Percentiles rank a stretch among this genome's conserved stretches.
phyloP scores from a whole-genome alignment of 306 rosid genomes.

The Cucurbita ficifolia region DNA sequence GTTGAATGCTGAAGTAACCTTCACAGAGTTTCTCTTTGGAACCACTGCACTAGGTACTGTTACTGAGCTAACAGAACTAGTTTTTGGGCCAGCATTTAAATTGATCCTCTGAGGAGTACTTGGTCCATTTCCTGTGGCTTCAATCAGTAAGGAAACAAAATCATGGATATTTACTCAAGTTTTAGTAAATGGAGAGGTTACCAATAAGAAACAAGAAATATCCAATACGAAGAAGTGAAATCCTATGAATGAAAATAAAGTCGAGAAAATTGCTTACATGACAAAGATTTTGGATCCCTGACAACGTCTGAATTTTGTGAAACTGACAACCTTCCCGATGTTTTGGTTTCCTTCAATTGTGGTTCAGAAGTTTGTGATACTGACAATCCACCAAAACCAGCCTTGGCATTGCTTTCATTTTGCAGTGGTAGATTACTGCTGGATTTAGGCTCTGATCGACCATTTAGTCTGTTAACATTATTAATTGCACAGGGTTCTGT shows the following conservation, averaged over 20 bases:
- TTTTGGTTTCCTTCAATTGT: conserved; percentile 58
- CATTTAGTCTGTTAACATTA: conserved; percentile 51
- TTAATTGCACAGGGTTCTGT: conserved; percentile 70
- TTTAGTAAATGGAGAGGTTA: background rate
- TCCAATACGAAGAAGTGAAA: conserved; percentile 1
- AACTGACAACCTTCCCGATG: conserved; percentile 83
- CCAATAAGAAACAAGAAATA: background rate
- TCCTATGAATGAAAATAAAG: conserved; percentile 9
- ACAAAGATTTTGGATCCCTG: conserved; percentile 62
- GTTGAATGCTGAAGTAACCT: conserved; percentile 38
- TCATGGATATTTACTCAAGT: background rate
- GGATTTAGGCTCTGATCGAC: conserved; percentile 66
- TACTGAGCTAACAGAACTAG: conserved; percentile 40
- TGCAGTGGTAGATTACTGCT: conserved; percentile 47
- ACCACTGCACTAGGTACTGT: conserved; percentile 40
- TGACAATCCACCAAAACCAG: conserved; percentile 39
- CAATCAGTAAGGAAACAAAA: conserved; percentile 19
- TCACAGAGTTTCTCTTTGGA: conserved; percentile 52
- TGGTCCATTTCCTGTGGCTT: conserved; percentile 88
- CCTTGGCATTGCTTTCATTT: conserved; percentile 51
- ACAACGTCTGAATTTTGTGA: conserved; percentile 74
- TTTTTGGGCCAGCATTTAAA: conserved; percentile 51
- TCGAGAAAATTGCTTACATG: conserved; percentile 41
- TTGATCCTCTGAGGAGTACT: conserved; percentile 74
- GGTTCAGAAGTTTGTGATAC: conserved; percentile 72